These are phyloP conservation scores for Diaporthe helianthi DNA, from an alignment of 2,329 filamentous ascomycete species.

Conservation along the genomic window DNA sequence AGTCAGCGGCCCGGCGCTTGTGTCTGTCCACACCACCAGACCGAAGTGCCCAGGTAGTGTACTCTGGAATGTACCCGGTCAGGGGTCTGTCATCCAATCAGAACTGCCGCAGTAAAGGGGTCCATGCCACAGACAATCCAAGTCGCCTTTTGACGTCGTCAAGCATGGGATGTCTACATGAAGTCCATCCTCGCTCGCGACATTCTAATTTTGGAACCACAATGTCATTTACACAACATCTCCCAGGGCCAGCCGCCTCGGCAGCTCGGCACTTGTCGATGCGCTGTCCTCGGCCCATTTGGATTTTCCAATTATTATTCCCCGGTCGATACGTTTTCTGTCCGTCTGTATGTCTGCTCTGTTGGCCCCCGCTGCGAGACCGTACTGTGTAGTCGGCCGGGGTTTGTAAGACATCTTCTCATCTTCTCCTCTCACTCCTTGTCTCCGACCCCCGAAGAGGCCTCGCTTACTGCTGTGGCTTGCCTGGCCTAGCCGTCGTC, in stretches of 20 bases:
- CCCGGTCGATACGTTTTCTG: background rate
- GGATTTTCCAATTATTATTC: background rate
- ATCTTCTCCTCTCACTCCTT: background rate
- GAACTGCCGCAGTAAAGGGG: slow-evolving; percentile 14
- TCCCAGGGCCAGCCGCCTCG: background rate
- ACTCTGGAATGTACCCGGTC: background rate
- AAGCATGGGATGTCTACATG: slow-evolving; percentile 16
- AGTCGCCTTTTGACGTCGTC: background rate
- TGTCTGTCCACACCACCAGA: background rate
- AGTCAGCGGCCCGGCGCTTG: slow-evolving; percentile 21
- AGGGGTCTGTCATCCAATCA: slow-evolving; percentile 14
- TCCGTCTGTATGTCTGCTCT: background rate
- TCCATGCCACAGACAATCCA: background rate
- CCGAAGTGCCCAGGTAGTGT: no score
- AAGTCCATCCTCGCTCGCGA: background rate
- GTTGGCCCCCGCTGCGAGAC: background rate
- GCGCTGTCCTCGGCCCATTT: background rate
- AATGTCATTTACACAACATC: background rate
- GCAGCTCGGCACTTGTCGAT: background rate
- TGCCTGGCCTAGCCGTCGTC: background rate
- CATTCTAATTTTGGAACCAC: slow-evolving; percentile 5
- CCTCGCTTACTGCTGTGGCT: slow-evolving; percentile 8
- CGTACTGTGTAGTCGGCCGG: background rate
- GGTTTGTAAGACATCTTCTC: background rate
- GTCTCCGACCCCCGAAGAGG: slow-evolving; percentile 18